These are phyloP conservation scores for Fusarium sp. DNA, from an alignment of 2,329 filamentous ascomycete species.

Conservation along the genomic window DNA sequence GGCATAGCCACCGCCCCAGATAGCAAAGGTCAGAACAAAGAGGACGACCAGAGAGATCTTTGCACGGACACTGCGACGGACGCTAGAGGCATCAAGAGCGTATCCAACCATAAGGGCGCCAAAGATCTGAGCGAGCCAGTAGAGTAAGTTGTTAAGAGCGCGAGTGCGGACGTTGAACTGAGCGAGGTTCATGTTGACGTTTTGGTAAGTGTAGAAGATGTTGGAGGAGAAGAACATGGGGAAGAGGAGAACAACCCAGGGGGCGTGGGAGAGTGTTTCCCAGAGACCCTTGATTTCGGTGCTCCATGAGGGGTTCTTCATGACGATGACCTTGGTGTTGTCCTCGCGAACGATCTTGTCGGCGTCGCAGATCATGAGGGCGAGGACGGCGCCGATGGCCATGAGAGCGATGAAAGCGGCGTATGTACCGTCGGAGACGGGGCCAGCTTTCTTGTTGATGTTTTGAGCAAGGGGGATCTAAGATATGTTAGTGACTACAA, in stretches of 20 bases:
- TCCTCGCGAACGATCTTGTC: constrained; percentile 52
- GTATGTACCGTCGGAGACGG: constrained; percentile 60
- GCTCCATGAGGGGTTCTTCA: constrained; percentile 49
- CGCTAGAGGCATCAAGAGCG: constrained; percentile 53
- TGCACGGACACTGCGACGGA: constrained; percentile 57
- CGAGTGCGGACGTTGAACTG: constrained; percentile 65
- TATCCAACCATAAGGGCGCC: constrained; percentile 59
- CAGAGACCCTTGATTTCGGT: constrained; percentile 50
- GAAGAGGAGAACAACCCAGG: constrained; percentile 50
- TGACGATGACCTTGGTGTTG: constrained; percentile 48
- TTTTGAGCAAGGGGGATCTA: constrained; percentile 77
- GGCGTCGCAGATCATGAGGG: constrained; percentile 58
- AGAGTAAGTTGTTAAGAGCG: constrained; percentile 63
- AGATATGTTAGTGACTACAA: background rate
- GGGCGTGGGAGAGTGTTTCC: constrained; percentile 51
- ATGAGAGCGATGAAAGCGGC: constrained; percentile 60
- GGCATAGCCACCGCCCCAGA: constrained; percentile 69
- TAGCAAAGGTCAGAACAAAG: constrained; percentile 59
- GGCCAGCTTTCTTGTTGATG: constrained; percentile 63
- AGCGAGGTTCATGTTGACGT: constrained; percentile 63
- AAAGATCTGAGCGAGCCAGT: constrained; percentile 67
- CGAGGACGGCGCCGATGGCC: constrained; percentile 58
- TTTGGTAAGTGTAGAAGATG: constrained; percentile 66
- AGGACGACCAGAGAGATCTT: constrained; percentile 57
- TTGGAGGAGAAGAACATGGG: constrained; percentile 66